Conservation (phyloP, 352 stramenopile species). For the Pythium sukuiense region DNA sequence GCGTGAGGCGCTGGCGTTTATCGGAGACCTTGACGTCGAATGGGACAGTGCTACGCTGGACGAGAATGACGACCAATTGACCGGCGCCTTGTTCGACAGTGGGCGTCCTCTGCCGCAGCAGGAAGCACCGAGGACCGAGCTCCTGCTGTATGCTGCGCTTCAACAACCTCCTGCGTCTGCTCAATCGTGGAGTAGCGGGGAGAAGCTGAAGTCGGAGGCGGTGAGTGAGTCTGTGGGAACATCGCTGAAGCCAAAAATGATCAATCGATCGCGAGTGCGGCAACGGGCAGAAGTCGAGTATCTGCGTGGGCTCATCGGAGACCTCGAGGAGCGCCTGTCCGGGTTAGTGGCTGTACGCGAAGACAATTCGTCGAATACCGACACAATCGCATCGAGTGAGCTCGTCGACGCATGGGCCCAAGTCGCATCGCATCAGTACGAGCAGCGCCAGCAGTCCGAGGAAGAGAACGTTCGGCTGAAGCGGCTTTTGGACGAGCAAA, state of each 20-base stretch:
- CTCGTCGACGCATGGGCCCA: conserved; percentile 17
- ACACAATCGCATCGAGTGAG: neutral
- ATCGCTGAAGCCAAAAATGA: too few relatives aligned
- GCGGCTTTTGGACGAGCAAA: conserved; percentile 17
- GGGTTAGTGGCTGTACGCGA: neutral
- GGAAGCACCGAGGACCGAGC: too few relatives aligned
- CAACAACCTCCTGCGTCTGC: too few relatives aligned
- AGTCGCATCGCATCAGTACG: conserved; percentile 12
- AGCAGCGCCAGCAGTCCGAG: conserved; percentile 15
- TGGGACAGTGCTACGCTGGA: neutral
- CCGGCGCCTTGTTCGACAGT: neutral
- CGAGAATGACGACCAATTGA: neutral
- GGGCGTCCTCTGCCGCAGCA: too few relatives aligned
- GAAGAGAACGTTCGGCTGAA: conserved; percentile 16
- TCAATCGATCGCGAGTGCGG: too few relatives aligned
- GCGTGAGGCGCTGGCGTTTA: conserved; percentile 22
- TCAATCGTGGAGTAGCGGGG: too few relatives aligned
- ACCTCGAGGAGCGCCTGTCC: conserved; percentile 4
- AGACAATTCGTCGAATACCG: too few relatives aligned
- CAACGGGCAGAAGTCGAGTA: too few relatives aligned
- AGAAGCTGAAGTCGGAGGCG: too few relatives aligned
- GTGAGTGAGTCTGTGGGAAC: too few relatives aligned
- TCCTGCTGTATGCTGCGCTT: too few relatives aligned
- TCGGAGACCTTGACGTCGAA: conserved; percentile 18
- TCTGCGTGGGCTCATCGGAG: too few relatives aligned